A percentile compares a stretch with the other conserved stretches of the same genome.
Evolutionary conservation across 2,329 filamentous ascomycete species (phyloP).

Genomic region (Lasiodiplodia theobromae): DNA sequence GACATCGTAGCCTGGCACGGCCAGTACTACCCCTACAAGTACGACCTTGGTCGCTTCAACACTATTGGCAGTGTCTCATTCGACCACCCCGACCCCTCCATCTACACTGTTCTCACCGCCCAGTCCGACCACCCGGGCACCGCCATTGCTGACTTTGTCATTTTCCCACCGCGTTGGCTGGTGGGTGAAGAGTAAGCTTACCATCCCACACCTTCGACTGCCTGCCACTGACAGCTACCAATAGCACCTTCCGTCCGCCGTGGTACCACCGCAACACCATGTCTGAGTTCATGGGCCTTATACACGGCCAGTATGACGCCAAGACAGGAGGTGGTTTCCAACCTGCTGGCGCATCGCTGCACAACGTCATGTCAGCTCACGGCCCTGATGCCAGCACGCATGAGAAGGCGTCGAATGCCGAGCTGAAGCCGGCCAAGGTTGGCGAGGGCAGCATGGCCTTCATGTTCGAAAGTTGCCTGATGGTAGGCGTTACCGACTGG

Average conservation of each 20-base stretch:
- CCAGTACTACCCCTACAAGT: slow-evolving; percentile 69
- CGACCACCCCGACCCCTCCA: slow-evolving; percentile 72
- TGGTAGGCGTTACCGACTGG: slow-evolving; percentile 77
- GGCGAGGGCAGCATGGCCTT: slow-evolving; percentile 72
- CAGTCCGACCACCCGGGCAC: slow-evolving; percentile 63
- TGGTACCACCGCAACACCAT: slow-evolving; percentile 76
- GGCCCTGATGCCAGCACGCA: slow-evolving; percentile 68
- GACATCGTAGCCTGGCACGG: slow-evolving; percentile 77
- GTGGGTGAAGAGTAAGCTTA: slow-evolving; percentile 63
- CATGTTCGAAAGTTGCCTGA: slow-evolving; percentile 71
- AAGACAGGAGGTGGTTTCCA: slow-evolving; percentile 65
- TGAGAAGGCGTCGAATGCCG: slow-evolving; percentile 63
- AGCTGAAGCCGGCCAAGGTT: slow-evolving; percentile 64
- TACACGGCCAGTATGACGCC: slow-evolving; percentile 68
- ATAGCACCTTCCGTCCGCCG: slow-evolving; percentile 69
- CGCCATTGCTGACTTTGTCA: slow-evolving; percentile 72
- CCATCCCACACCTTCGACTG: background rate
- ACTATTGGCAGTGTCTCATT: slow-evolving; percentile 63
- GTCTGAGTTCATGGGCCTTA: slow-evolving; percentile 73
- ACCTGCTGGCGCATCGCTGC: slow-evolving; percentile 68
- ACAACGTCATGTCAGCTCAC: slow-evolving; percentile 78
- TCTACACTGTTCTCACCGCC: slow-evolving; percentile 72
- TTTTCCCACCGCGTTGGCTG: slow-evolving; percentile 76
- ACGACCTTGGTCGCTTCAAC: slow-evolving; percentile 65
- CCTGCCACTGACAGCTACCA: background rate